phyloP scores from a whole-genome alignment of 2,329 filamentous ascomycete genomes.

The Drechslerella dactyloides region DNA sequence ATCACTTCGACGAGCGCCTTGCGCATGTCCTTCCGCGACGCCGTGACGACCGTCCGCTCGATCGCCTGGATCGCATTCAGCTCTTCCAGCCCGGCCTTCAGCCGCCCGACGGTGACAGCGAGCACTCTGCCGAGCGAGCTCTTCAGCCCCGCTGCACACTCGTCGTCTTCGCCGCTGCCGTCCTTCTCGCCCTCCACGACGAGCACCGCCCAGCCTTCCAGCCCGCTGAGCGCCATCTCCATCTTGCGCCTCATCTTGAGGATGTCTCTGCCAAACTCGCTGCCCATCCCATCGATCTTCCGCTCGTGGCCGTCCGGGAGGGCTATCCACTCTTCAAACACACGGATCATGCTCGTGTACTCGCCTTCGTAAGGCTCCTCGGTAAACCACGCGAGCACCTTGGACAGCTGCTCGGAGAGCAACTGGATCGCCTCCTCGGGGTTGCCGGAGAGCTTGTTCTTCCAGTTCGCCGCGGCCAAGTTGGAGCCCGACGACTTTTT shows the following conservation, averaged over 20 bases:
- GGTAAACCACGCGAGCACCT: constrained; percentile 42
- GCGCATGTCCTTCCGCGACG: constrained; percentile 30
- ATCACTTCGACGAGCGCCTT: constrained; percentile 33
- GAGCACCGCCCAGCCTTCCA: constrained; percentile 41
- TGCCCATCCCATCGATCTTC: constrained; percentile 36
- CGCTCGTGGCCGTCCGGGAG: constrained; percentile 34
- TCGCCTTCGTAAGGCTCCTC: constrained; percentile 44
- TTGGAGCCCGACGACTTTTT: constrained; percentile 15
- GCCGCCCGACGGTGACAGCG: constrained; percentile 19
- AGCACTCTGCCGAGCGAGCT: constrained; percentile 32
- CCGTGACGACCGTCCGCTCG: constrained; percentile 30
- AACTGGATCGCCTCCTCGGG: constrained; percentile 47
- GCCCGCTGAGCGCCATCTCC: constrained; percentile 36
- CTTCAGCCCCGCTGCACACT: constrained; percentile 8
- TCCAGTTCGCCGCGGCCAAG: constrained; percentile 12
- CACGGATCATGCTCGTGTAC: constrained; percentile 36
- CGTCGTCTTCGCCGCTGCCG: constrained; percentile 8
- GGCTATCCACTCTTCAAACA: constrained; percentile 39
- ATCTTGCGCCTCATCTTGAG: constrained; percentile 39
- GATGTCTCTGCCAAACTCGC: constrained; percentile 27
- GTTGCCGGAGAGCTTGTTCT: constrained; percentile 25
- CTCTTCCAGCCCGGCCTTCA: constrained; percentile 37
- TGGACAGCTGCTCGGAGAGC: constrained; percentile 44
- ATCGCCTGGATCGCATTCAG: constrained; percentile 29
- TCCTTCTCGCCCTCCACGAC: constrained; percentile 20